These are phyloP conservation scores for Zoysia matrella DNA, from an alignment of 202 grass and related monocot genomes.

Conservation along the genomic window DNA sequence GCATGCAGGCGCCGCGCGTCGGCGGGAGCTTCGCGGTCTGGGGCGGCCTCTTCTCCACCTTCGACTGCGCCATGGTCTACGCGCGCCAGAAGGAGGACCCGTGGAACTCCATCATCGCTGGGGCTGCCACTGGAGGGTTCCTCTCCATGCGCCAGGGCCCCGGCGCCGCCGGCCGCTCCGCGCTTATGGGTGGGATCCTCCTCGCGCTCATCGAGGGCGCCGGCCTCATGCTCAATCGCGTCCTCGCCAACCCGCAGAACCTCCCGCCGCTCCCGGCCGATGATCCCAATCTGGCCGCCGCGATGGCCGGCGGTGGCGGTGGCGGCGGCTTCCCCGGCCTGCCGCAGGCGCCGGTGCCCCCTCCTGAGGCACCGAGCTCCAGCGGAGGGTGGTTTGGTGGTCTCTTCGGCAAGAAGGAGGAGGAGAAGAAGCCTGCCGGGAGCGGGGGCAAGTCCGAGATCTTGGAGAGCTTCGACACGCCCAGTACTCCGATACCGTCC, in stretches of 20 bases:
- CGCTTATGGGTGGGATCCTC: conserved; percentile 79
- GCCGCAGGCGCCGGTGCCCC: conserved; percentile 30
- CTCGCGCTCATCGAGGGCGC: conserved; percentile 97
- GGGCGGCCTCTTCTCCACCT: conserved; percentile 97
- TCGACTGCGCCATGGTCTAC: conserved; percentile 98
- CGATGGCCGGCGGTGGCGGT: conserved; percentile 20
- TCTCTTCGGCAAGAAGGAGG: conserved; percentile 66
- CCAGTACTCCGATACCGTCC: conserved; percentile 71
- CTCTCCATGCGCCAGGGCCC: conserved; percentile 89
- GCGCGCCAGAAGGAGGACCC: conserved; percentile 95
- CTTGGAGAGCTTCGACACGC: conserved; percentile 83
- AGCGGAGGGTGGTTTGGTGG: conserved; percentile 60
- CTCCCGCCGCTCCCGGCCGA: conserved; percentile 37
- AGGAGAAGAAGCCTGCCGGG: conserved; percentile 44
- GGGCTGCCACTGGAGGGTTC: conserved; percentile 89
- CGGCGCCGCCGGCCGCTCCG: conserved; percentile 61
- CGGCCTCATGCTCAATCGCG: conserved; percentile 75
- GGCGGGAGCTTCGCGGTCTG: conserved; percentile 97
- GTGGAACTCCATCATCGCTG: conserved; percentile 96
- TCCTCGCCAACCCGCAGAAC: conserved; percentile 63
- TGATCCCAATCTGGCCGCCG: conserved; percentile 36
- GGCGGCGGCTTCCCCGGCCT: conserved; percentile 22
- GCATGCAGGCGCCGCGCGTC: conserved; percentile 89
- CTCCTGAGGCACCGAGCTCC: conserved; percentile 25
- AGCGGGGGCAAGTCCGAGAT: conserved; percentile 69